Evolutionary conservation across 1,139 yeast genomes (phyloP), one percentile per base, ranked within the genome.

Genomic region (Suzukiozyma palmioleophila): DNA sequence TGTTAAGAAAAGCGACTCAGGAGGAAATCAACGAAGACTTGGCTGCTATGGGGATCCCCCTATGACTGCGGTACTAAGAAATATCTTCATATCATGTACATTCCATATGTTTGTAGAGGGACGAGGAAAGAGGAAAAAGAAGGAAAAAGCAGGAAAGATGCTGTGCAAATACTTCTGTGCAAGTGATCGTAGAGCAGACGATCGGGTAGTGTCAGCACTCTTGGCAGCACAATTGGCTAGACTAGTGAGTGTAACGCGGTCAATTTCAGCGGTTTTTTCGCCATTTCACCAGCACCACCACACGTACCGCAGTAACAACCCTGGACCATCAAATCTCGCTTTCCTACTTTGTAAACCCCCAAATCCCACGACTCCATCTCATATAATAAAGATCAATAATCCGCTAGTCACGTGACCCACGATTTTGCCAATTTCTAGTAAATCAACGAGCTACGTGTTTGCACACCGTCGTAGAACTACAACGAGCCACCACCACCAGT

Each of bases 11-110:
- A 25, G 79, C 85, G 34, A 65, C 77, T 22, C 78, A 74, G 25
- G 78, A 78, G n/a, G 90, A 84, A 53, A 69, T 81, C 13, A 65
- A 70, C 39, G 79, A 77, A 12, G 92, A 84, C 54, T 60, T 82
- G 35, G 62, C 51, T 40, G 76, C 73, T 9, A 69, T 75, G 76
- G 78, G 78, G 2, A 65, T 69, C 29, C 50, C 59, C 12, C 53
- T 52, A 40, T 57, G 48, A 40, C 22, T 18, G 22, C 22, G 22
- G 7, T 7, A 4, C 22, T 18, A 7, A 18, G 22, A n/a, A n/a
- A n/a, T n/a, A n/a, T 18, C 7, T 18, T 7, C 22, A 18, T 18
- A 7, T 18, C 22, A 18, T 18, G 22, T 18, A 18, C 22, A 18
- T 18, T n/a, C n/a, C n/a, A n/a, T n/a, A n/a, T n/a, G n/a, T n/a